These are phyloP conservation scores for Colletotrichum liaoningense DNA, from an alignment of 2,329 filamentous ascomycete genomes.

Conservation along the genomic window DNA sequence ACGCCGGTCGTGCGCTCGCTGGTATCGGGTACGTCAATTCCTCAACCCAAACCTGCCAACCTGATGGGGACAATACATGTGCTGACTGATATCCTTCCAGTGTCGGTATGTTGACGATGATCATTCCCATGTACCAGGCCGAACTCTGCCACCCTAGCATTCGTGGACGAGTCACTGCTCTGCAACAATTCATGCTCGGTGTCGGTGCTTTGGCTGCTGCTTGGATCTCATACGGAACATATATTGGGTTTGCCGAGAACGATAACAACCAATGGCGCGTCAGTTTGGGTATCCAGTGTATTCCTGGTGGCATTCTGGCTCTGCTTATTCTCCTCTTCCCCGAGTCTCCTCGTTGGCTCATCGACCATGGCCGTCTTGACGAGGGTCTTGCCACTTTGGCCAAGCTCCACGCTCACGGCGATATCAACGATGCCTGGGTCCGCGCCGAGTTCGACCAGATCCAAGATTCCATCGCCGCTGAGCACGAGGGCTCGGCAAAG, in stretches of 20 bases:
- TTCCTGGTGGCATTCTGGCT: slow-evolving; percentile 74
- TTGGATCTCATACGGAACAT: slow-evolving; percentile 75
- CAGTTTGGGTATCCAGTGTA: slow-evolving; percentile 74
- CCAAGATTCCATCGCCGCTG: slow-evolving; percentile 71
- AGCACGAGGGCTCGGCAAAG: slow-evolving; percentile 77
- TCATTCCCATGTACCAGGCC: slow-evolving; percentile 76
- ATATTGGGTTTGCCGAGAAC: slow-evolving; percentile 41
- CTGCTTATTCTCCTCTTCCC: slow-evolving; percentile 77
- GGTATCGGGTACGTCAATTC: slow-evolving; percentile 60
- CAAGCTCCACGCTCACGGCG: slow-evolving; percentile 75
- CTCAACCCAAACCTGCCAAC: background rate
- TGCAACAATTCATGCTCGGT: slow-evolving; percentile 88
- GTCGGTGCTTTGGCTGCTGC: slow-evolving; percentile 78
- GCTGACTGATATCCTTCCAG: slow-evolving; percentile 43
- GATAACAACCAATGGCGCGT: slow-evolving; percentile 50
- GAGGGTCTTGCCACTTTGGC: slow-evolving; percentile 75
- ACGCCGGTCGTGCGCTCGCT: slow-evolving; percentile 76
- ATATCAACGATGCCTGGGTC: slow-evolving; percentile 76
- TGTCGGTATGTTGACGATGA: slow-evolving; percentile 55
- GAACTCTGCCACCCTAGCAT: slow-evolving; percentile 84
- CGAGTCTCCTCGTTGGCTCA: slow-evolving; percentile 80
- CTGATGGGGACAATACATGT: background rate
- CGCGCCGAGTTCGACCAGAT: slow-evolving; percentile 79
- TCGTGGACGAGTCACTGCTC: slow-evolving; percentile 77
- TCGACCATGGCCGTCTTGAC: slow-evolving; percentile 75